Conservation (phyloP, 129 eudicot genomes). For the Chrysanthemum lavandulifolium region DNA sequence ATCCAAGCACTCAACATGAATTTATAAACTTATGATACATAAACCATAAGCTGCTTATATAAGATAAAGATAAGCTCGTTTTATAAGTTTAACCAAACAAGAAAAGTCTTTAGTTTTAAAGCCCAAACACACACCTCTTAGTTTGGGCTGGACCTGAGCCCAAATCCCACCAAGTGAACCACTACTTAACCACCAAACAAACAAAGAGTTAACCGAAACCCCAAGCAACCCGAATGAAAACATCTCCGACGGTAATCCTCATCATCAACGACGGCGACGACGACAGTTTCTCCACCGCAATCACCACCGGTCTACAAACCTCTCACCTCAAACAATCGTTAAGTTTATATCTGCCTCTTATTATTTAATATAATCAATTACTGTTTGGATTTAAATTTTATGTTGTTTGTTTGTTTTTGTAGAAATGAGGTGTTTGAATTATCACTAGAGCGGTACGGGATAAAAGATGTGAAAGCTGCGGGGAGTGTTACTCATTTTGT, state of each 20-base stretch:
- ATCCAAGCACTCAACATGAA: too few species aligned
- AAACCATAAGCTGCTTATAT: too few species aligned
- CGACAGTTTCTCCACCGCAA: slow-evolving; percentile 54
- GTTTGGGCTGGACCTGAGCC: neutral
- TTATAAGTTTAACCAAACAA: too few species aligned
- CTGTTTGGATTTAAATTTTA: neutral
- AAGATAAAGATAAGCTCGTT: too few species aligned
- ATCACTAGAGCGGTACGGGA: slow-evolving; percentile 53
- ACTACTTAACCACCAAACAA: neutral
- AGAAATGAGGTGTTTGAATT: slow-evolving; percentile 63
- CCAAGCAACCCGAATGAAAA: slow-evolving; percentile 49
- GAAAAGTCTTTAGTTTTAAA: too few species aligned
- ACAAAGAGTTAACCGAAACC: neutral
- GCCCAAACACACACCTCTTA: neutral
- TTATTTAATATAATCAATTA: neutral
- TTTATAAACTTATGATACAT: too few species aligned
- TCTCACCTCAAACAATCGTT: slow-evolving; percentile 39
- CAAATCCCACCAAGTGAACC: too few species aligned
- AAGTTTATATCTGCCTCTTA: slow-evolving; percentile 1
- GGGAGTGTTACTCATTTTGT: slow-evolving; percentile 54
- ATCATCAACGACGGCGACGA: slow-evolving; percentile 48
- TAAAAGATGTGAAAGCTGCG: slow-evolving; percentile 49
- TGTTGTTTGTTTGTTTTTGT: neutral
- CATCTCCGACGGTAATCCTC: slow-evolving; percentile 49
- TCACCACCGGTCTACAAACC: slow-evolving; percentile 48